Percentiles rank a stretch among this genome's conserved stretches.
phyloP scores from a whole-genome alignment of 139 green algal genomes.

The Pleodorina starrii region DNA sequence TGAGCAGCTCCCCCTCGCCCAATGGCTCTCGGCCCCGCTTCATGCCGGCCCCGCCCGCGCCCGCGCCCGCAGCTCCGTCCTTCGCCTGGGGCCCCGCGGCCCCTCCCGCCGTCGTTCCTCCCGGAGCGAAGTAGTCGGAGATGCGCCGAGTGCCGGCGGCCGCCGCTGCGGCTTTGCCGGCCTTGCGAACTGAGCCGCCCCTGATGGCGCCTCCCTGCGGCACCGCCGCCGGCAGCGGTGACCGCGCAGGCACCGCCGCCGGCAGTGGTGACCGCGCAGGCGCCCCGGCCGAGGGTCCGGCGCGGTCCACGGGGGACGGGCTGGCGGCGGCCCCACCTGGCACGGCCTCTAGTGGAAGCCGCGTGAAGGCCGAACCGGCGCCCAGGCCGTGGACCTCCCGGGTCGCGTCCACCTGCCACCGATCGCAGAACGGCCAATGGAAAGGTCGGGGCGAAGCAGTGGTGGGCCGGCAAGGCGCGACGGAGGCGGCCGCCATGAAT shows the following conservation, averaged over 20 bases:
- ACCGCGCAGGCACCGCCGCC: not conserved
- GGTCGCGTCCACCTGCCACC: constrained; percentile 23
- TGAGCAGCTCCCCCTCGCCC: not conserved
- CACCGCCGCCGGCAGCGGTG: not conserved
- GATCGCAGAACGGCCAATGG: too few species aligned
- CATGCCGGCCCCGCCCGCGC: not conserved
- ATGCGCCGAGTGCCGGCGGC: constrained; percentile 2
- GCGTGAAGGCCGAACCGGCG: not conserved
- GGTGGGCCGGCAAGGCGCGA: too few species aligned
- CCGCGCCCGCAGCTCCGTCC: not conserved
- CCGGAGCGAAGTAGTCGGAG: constrained; percentile 18
- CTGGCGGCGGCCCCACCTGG: not conserved
- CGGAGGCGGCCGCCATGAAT: too few species aligned
- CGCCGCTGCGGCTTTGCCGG: not conserved
- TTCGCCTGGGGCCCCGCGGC: not conserved
- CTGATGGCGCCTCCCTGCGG: not conserved
- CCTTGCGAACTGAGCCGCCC: not conserved
- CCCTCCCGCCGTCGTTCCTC: not conserved
- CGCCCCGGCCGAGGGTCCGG: too few species aligned
- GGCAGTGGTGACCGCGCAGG: not conserved
- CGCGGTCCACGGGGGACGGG: too few species aligned
- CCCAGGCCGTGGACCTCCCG: constrained; percentile 29
- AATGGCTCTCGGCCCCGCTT: not conserved
- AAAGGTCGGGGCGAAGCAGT: too few species aligned
- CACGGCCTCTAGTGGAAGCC: not conserved